phyloP scores from a whole-genome alignment of 1,284 basidiomycete genomes.

The Trichosporon faecale region DNA sequence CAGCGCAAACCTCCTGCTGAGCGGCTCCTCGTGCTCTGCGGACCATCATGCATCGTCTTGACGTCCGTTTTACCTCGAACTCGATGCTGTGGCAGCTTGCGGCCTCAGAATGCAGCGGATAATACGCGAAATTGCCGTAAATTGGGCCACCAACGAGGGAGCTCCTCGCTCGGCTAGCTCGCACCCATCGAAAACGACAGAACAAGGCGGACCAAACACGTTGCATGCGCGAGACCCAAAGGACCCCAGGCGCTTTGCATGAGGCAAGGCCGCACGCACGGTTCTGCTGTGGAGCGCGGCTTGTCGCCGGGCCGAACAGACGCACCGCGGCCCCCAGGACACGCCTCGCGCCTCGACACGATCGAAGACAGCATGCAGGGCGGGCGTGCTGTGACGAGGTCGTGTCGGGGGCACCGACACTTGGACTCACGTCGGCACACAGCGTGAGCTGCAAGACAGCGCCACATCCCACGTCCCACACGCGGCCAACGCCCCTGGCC shows the following conservation, averaged over 20 bases:
- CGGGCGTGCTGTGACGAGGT: neutral
- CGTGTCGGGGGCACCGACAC: neutral
- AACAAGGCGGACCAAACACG: neutral
- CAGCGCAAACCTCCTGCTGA: neutral
- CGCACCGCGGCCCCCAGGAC: no score
- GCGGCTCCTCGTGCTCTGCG: neutral
- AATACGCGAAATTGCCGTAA: neutral
- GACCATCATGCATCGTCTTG: neutral
- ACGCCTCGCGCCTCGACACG: no score
- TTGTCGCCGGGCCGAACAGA: neutral
- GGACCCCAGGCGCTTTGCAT: neutral
- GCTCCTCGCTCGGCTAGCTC: neutral
- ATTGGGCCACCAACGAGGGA: neutral
- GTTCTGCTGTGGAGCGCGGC: neutral
- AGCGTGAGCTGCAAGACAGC: no score
- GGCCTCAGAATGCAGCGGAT: neutral
- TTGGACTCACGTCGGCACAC: no score
- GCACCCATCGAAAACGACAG: neutral
- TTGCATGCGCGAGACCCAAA: neutral
- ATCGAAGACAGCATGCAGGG: neutral
- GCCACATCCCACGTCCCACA: neutral
- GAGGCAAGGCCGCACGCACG: neutral
- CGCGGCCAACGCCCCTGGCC: no score
- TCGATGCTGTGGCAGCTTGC: neutral
- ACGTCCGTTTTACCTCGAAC: neutral